Conservation (phyloP, 2,329 filamentous ascomycete genomes). For the Plectosphaerella plurivora region DNA sequence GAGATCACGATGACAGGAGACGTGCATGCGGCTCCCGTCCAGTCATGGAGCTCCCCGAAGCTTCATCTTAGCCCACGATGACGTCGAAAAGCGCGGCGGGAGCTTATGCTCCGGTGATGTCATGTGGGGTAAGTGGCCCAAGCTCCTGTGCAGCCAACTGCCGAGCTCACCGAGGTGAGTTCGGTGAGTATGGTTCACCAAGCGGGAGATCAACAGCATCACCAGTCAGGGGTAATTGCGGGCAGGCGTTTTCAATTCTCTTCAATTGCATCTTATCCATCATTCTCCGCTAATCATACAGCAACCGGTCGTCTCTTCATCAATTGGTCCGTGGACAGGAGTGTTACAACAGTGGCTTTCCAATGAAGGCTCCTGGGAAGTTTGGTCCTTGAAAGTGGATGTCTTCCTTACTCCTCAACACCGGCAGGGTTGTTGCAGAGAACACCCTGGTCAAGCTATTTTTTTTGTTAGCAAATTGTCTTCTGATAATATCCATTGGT, state of each 20-base stretch:
- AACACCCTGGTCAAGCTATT: conserved; percentile 24
- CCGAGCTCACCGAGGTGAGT: background rate
- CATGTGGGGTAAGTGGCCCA: conserved; percentile 6
- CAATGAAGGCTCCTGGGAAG: no score
- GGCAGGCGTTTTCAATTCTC: no score
- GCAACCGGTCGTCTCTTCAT: no score
- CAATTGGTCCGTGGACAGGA: no score
- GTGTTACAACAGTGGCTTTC: no score
- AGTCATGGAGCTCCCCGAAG: conserved; percentile 13
- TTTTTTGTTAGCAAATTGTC: background rate
- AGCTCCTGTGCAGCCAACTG: background rate
- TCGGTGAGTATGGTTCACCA: background rate
- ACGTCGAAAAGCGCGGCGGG: conserved; percentile 7
- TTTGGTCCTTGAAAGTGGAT: no score
- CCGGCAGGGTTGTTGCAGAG: conserved; percentile 28
- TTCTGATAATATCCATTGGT: background rate
- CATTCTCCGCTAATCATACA: background rate
- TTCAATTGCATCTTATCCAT: no score
- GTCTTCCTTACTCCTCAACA: conserved; percentile 17
- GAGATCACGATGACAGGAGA: conserved; percentile 9
- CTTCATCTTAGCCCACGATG: conserved; percentile 6
- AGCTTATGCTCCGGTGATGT: conserved; percentile 16
- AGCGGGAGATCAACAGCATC: background rate
- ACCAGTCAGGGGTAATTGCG: no score
- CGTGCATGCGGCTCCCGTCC: conserved; percentile 2